Percentiles rank a stretch among this genome's conserved stretches.
These are phyloP conservation scores for Podaxis rugospora DNA, from an alignment of 768 basidiomycete genomes.

Conservation along the genomic window DNA sequence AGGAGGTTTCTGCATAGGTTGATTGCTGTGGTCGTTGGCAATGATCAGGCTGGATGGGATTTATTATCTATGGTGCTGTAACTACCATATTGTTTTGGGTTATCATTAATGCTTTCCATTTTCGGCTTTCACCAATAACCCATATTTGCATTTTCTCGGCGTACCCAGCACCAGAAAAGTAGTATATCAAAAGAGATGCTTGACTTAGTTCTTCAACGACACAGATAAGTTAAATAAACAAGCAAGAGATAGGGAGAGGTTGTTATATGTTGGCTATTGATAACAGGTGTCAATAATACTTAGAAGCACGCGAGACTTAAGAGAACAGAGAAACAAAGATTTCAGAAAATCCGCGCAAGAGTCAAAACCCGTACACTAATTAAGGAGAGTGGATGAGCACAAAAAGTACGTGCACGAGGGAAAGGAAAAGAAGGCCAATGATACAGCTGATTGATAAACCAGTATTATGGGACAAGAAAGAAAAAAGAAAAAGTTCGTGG, in stretches of 20 bases:
- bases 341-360: constrained; percentile 3
- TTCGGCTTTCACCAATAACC: not conserved
- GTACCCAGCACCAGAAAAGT: constrained; percentile 9
- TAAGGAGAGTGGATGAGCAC: constrained; percentile 5
- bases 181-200: constrained; percentile 13
- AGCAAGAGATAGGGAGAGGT: not conserved
- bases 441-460: constrained; percentile 19
- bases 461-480: constrained; percentile 11
- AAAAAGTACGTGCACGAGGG: not conserved
- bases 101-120: constrained; percentile 5
- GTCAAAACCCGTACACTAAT: constrained; percentile 1
- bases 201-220: constrained; percentile 11
- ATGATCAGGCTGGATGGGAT: not conserved
- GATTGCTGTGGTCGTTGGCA: not conserved
- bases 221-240: constrained; percentile 24
- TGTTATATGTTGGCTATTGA: constrained; percentile 12
- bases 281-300: constrained; percentile 9
- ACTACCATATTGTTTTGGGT: not conserved
- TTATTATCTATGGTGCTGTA: not conserved
- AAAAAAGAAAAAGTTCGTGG: constrained; percentile 2
- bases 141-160: constrained; percentile 8
- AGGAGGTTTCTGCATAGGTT: constrained; percentile 16
- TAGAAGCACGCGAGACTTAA: not conserved
- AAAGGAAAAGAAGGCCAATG: constrained; percentile 15
- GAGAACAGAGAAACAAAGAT: not conserved